phyloP scores from a whole-genome alignment of 495 filamentous ascomycete genomes.

The Hypomontagnella monticulosa region DNA sequence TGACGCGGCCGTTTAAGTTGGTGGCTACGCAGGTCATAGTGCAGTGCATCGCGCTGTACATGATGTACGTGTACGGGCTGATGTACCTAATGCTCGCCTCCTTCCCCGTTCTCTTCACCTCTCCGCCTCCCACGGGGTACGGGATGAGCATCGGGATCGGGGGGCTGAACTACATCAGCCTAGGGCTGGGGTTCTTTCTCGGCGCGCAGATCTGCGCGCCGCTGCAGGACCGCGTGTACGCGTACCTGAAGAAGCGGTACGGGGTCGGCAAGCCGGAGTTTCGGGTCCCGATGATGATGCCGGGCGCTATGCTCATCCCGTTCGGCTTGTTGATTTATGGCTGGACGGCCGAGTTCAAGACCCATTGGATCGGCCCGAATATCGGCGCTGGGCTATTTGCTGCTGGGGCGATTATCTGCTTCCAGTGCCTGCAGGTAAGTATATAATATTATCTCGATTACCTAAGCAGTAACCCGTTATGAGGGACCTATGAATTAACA shows the following conservation, averaged over 20 bases:
- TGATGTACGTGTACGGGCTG: slow-evolving; percentile 75
- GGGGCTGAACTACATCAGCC: slow-evolving; percentile 75
- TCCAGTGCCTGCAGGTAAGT: slow-evolving; percentile 69
- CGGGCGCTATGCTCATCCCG: slow-evolving; percentile 67
- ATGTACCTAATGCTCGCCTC: slow-evolving; percentile 78
- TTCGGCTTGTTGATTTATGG: slow-evolving; percentile 76
- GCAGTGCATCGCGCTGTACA: slow-evolving; percentile 55
- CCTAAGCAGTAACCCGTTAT: too few species aligned
- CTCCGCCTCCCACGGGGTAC: slow-evolving; percentile 56
- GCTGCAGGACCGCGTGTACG: slow-evolving; percentile 72
- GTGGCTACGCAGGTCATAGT: slow-evolving; percentile 69
- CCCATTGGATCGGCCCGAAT: slow-evolving; percentile 78
- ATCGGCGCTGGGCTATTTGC: slow-evolving; percentile 71
- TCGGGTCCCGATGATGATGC: slow-evolving; percentile 67
- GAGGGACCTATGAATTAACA: too few species aligned
- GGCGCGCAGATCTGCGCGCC: slow-evolving; percentile 71
- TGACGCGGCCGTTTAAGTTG: slow-evolving; percentile 67
- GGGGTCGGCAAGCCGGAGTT: slow-evolving; percentile 69
- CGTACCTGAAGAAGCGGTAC: slow-evolving; percentile 66
- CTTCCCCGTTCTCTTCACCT: slow-evolving; percentile 71
- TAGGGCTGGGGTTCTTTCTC: slow-evolving; percentile 73
- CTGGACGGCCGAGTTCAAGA: slow-evolving; percentile 69
- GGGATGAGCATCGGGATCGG: slow-evolving; percentile 67
- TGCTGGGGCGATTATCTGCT: slow-evolving; percentile 68
- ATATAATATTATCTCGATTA: too few species aligned